phyloP scores from a whole-genome alignment of 2,329 filamentous ascomycete genomes.

The Neophaeococcomyces mojaviensis region DNA sequence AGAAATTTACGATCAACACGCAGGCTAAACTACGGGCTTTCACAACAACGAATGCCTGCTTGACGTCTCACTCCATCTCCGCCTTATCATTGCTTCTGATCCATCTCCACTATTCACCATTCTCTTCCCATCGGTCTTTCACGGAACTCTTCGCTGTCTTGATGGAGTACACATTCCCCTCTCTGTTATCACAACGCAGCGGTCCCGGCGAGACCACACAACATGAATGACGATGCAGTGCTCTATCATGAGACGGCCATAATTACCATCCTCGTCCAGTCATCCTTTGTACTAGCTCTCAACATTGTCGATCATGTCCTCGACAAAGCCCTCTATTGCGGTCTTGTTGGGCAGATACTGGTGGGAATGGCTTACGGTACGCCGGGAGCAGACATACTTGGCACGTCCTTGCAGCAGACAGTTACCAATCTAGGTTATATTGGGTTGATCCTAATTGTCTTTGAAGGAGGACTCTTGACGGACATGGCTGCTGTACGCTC shows the following conservation, averaged over 20 bases:
- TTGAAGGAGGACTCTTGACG: constrained; percentile 58
- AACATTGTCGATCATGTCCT: constrained; percentile 53
- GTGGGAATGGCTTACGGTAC: constrained; percentile 64
- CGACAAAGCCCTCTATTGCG: constrained; percentile 58
- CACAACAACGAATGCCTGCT: no score
- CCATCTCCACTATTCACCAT: no score
- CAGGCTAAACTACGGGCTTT: no score
- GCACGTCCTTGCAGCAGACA: constrained; percentile 42
- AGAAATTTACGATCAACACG: no score
- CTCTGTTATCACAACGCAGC: no score
- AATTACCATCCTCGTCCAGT: constrained; percentile 49
- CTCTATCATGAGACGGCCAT: constrained; percentile 58
- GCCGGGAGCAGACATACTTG: constrained; percentile 57
- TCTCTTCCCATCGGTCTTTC: no score
- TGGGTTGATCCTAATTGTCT: constrained; percentile 64
- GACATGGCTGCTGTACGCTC: constrained; percentile 48
- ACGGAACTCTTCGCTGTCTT: no score
- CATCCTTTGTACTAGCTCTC: constrained; percentile 56
- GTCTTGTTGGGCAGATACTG: constrained; percentile 63
- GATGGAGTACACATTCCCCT: no score
- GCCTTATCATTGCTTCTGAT: no score
- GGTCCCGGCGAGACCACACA: no score
- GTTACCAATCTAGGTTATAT: constrained; percentile 64
- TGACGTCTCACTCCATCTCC: no score
- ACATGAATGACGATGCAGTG: constrained; percentile 19